Conservation (phyloP, 192 early-diverging fungal genomes). For the Jimgerdemannia lactiflua region DNA sequence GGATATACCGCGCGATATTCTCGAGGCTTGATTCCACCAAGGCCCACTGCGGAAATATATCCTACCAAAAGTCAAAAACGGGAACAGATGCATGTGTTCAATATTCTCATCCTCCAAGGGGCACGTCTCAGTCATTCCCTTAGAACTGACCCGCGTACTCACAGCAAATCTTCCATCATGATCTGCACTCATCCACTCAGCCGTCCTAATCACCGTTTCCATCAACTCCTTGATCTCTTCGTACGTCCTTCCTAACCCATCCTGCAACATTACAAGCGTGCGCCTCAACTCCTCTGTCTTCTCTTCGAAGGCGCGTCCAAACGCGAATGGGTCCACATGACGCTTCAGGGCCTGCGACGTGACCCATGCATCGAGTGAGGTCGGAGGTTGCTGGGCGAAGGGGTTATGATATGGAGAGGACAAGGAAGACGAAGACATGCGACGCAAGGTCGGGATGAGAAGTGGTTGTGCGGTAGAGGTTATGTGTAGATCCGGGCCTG, state of each 20-base stretch:
- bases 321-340: conserved; percentile 3
- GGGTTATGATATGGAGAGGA: conserved; percentile 4
- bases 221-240: conserved; percentile 9
- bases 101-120: too few relatives aligned
- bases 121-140: too few relatives aligned
- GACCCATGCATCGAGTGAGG: conserved; percentile 12
- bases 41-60: conserved; percentile 32
- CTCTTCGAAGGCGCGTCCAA: conserved; percentile 8
- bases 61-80: conserved; percentile 9
- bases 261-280: conserved; percentile 11
- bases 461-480: not conserved
- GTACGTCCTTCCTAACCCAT: not conserved
- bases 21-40: conserved; percentile 17
- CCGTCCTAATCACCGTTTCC: conserved; percentile 9
- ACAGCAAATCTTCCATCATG: conserved; percentile 14
- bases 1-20: conserved; percentile 25
- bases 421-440: conserved; percentile 11
- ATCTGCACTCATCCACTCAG: conserved; percentile 23
- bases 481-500: not conserved
- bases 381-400: not conserved
- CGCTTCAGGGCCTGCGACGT: conserved; percentile 11
- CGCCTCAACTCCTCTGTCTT: conserved; percentile 12
- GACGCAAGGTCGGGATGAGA: conserved; percentile 19
- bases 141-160: not conserved
- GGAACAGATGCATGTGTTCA: not conserved